Conservation (phyloP, 148 eudicot species). For the Cornus kousa region DNA sequence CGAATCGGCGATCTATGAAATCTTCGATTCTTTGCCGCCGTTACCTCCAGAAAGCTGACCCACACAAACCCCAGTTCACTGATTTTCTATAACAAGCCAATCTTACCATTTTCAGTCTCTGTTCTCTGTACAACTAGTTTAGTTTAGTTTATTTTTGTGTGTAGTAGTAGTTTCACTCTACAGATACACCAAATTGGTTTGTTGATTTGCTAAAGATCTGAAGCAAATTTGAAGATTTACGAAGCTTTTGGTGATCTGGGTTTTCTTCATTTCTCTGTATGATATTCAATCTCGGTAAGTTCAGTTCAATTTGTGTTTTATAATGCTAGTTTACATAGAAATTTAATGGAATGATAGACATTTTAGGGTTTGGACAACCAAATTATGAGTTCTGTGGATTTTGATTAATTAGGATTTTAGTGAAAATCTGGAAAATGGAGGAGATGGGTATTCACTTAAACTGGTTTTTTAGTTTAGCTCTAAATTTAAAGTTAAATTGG, state of each 20-base stretch:
- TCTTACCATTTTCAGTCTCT: background rate
- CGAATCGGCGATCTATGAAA: background rate
- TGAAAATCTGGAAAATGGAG: no score
- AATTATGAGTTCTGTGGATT: background rate
- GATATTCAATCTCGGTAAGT: constrained; percentile 52
- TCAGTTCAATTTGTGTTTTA: constrained; percentile 19
- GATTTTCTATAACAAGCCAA: background rate
- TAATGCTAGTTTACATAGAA: constrained; percentile 1
- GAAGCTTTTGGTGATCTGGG: constrained; percentile 35
- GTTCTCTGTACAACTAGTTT: background rate
- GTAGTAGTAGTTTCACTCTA: background rate
- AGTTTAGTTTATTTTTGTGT: constrained; percentile 12
- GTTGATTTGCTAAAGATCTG: constrained; percentile 40
- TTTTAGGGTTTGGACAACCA: constrained; percentile 15
- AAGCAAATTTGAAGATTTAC: constrained; percentile 22
- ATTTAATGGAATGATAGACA: constrained; percentile 7
- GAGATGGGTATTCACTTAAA: no score
- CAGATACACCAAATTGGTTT: constrained; percentile 15
- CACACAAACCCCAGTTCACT: background rate
- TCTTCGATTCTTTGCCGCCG: constrained; percentile 5
- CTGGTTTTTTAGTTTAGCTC: no score
- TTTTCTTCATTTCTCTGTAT: constrained; percentile 18
- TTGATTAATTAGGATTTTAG: constrained; percentile 4
- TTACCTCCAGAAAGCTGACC: constrained; percentile 12
- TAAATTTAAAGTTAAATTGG: background rate